phyloP scores from a whole-genome alignment of 139 green algal genomes.

The Spirogloea muscicola region DNA sequence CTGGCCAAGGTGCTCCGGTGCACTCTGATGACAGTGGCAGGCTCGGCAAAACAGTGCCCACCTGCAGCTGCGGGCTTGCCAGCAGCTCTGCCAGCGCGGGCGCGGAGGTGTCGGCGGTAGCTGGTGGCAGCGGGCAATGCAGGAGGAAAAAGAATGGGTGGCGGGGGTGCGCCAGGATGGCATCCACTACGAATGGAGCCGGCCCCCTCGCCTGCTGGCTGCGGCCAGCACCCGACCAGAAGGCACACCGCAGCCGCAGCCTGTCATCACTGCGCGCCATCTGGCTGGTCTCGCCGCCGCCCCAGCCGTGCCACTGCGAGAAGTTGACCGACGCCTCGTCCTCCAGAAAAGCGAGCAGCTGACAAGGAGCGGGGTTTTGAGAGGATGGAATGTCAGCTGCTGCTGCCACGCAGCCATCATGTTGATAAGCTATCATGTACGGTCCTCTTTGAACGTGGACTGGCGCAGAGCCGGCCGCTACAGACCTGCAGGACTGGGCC shows the following conservation, averaged over 20 bases:
- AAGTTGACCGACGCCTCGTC: constrained; percentile 9
- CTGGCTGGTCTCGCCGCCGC: constrained; percentile 1
- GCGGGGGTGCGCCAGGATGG: neutral
- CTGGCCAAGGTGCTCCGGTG: too few species aligned
- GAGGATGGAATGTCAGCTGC: too few species aligned
- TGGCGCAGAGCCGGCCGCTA: too few species aligned
- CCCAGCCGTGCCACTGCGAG: constrained; percentile 14
- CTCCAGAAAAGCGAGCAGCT: constrained; percentile 31
- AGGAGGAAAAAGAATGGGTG: neutral
- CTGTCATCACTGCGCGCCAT: neutral
- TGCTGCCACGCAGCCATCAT: too few species aligned
- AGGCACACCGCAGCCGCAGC: neutral
- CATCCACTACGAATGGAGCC: neutral
- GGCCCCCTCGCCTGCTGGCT: neutral
- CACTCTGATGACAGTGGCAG: too few species aligned
- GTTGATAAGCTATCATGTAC: neutral
- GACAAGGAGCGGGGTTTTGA: too few species aligned
- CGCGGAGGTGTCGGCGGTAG: too few species aligned
- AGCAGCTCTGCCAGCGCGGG: too few species aligned
- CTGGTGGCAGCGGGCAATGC: neutral
- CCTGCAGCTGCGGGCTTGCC: too few species aligned
- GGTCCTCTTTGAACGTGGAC: neutral
- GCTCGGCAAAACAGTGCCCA: too few species aligned
- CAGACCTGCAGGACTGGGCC: too few species aligned
- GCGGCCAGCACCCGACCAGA: neutral